A percentile compares a stretch with the other conserved stretches of the same genome.
phyloP scores from a whole-genome alignment of 1,139 yeast genomes.

The Protomyces pachydermus region DNA sequence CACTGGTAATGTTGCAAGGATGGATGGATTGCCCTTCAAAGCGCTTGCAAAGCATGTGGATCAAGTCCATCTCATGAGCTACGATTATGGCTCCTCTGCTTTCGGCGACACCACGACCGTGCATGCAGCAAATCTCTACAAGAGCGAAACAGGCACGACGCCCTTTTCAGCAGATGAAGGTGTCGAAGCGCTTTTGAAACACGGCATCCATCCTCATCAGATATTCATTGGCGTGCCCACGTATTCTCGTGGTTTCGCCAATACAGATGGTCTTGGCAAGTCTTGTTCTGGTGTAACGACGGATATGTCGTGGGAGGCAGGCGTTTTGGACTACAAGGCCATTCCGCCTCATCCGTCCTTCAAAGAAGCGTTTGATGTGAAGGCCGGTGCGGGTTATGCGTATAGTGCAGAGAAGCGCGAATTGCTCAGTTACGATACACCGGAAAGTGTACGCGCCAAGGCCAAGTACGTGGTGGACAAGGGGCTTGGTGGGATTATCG shows the following conservation, averaged over 20 bases:
- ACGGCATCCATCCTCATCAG: conserved; percentile 49
- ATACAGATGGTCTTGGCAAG: conserved; percentile 44
- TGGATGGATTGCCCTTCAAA: conserved; percentile 41
- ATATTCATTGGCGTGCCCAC: conserved; percentile 78
- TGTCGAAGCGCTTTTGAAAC: conserved; percentile 44
- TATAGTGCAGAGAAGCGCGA: conserved; percentile 44
- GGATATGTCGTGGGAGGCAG: conserved; percentile 46
- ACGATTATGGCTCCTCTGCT: conserved; percentile 66
- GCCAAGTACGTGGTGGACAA: conserved; percentile 52
- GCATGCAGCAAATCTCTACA: conserved; percentile 66
- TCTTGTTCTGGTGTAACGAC: conserved; percentile 43
- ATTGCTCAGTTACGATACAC: conserved; percentile 64
- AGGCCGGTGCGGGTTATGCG: conserved; percentile 56
- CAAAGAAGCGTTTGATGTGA: conserved; percentile 50
- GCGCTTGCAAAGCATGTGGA: conserved; percentile 55
- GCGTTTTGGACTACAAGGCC: conserved; percentile 52
- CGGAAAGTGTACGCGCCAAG: conserved; percentile 51
- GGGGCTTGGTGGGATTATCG: conserved; percentile 74
- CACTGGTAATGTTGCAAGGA: conserved; percentile 42
- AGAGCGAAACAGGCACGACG: conserved; percentile 34
- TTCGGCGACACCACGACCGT: conserved; percentile 59
- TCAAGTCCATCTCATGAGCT: conserved; percentile 83
- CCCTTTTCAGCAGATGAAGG: conserved; percentile 47
- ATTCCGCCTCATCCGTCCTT: conserved; percentile 45
- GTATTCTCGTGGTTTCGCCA: conserved; percentile 68